Evolutionary conservation across 805 yeast species (phyloP).

Genomic region (Candida oleophila): DNA sequence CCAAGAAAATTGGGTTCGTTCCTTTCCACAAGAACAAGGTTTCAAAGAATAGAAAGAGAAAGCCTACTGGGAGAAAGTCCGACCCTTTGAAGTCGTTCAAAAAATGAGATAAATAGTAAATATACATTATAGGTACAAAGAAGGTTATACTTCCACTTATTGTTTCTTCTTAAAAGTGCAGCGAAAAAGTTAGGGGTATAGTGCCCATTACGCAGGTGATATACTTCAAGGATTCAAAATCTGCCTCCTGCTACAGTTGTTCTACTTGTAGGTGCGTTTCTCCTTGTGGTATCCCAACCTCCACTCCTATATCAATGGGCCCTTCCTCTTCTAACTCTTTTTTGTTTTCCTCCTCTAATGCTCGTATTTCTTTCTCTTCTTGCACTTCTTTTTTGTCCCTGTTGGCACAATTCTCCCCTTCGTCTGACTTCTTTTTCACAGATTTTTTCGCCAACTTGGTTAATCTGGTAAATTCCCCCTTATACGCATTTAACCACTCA

Average conservation of each 20-base stretch:
- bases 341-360: not conserved
- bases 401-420: no score
- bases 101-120: conserved; percentile 3
- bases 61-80: conserved; percentile 40
- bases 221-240: no score
- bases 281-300: no score
- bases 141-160: no score
- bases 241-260: no score
- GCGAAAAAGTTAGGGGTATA: no score
- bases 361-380: not conserved
- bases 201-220: no score
- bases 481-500: conserved; percentile 42
- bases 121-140: not conserved
- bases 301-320: no score
- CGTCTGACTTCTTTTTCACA: conserved; percentile 12
- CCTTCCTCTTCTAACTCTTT: no score
- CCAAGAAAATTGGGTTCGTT: conserved; percentile 62
- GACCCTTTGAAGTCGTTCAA: conserved; percentile 63
- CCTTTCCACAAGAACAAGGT: conserved; percentile 63
- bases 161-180: no score
- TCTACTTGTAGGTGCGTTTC: no score
- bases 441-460: conserved; percentile 35
- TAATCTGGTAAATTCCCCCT: conserved; percentile 38
- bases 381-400: no score
- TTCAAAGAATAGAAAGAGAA: conserved; percentile 39